Evolutionary conservation across 169 alveolate genomes (phyloP).

Genomic region (Cardiosporidium cionae): DNA sequence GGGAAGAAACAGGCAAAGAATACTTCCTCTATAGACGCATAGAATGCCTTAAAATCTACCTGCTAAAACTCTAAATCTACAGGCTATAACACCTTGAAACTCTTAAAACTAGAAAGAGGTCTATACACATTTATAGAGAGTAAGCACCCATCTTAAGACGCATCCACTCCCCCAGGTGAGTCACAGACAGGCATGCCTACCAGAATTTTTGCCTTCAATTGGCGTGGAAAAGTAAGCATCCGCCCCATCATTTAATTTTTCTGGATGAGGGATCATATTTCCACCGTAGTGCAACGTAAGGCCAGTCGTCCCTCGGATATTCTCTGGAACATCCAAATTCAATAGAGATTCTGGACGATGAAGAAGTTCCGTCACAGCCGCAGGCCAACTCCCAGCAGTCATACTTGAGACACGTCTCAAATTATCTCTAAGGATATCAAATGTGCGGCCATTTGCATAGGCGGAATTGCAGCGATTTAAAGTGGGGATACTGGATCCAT

Average conservation of each 20-base stretch:
- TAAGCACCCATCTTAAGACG: too few relatives aligned
- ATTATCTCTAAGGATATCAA: not conserved
- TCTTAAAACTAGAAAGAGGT: too few relatives aligned
- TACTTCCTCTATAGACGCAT: too few relatives aligned
- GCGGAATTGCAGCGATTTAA: not conserved
- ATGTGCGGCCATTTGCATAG: not conserved
- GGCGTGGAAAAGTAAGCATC: conserved; percentile 68
- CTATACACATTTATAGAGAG: too few relatives aligned
- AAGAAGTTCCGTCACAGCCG: not conserved
- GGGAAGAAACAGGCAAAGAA: too few relatives aligned
- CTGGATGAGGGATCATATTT: conserved; percentile 50
- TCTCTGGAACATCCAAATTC: not conserved
- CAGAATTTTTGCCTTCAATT: too few relatives aligned
- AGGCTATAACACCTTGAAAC: too few relatives aligned
- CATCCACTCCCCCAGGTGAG: too few relatives aligned
- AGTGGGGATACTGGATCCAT: too few relatives aligned
- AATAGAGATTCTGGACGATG: conserved; percentile 1
- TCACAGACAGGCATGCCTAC: too few relatives aligned
- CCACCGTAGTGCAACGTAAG: conserved; percentile 17
- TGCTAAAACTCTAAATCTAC: too few relatives aligned
- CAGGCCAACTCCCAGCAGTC: conserved; percentile 2
- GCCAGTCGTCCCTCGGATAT: not conserved
- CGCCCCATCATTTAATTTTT: conserved; percentile 66
- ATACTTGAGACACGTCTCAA: not conserved
- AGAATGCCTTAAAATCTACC: too few relatives aligned